Base-by-base conservation (phyloP, 202 grass and related monocot genomes). In the Schoenoplectus tabernaemontani region DNA sequence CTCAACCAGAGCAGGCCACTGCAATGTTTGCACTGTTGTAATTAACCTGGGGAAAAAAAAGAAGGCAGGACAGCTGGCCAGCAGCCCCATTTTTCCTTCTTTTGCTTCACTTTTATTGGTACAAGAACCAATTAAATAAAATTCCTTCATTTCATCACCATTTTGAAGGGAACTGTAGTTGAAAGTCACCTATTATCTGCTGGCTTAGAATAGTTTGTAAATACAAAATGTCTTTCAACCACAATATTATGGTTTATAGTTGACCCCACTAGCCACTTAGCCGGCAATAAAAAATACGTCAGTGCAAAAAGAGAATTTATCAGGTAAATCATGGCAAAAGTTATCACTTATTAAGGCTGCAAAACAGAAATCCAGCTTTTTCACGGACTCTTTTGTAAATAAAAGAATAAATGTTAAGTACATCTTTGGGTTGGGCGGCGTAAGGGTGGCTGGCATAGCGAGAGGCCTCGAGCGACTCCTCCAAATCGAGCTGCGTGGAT, bases 1-100 rank as follows among this genome's bases (percentile, higher is more conserved):
- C 91, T 98, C 95, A 75, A 98, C 95, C 64, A 92, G 70, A 79
- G 91, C 69, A 88, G 91, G 95, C 95, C 95, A 98, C 95, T 98
- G 87, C 61, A 87, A 22, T 13, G 81, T 2, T 78, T 50, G 4
- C 33, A 32, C 41, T 32, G 13, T 50, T 3, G 1, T 50, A 48
- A 53, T 73, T 73, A 53, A 53, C 24, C 24, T 16, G n/a, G 30
- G 41, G 23, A 30, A 41, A 57, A 12, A n/a, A n/a, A n/a, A n/a
- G n/a, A n/a, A n/a, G n/a, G n/a, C n/a, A n/a, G n/a, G n/a, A n/a
- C n/a, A n/a, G n/a, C n/a, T n/a, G n/a, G n/a, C n/a, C n/a, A n/a
- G n/a, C n/a, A n/a, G n/a, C n/a, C n/a, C n/a, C n/a, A n/a, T n/a
- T n/a, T n/a, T n/a, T n/a, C 57, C 23, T 60, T 30, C 9, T 60